Base-by-base conservation (phyloP, 331 rosid species). In the Rosa hybrid region DNA sequence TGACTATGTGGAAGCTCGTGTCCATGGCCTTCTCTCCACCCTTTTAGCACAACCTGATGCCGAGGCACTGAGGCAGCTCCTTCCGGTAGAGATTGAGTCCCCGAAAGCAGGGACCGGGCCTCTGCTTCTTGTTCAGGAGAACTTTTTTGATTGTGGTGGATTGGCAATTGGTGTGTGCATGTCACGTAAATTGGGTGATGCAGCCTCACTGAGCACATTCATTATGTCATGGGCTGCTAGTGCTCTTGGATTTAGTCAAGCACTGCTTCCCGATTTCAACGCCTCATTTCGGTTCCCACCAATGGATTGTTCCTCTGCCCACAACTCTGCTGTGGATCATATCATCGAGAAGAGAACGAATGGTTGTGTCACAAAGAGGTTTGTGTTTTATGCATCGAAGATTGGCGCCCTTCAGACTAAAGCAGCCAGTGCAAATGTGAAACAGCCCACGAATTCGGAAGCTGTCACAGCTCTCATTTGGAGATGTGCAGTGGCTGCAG, bases 151-250 rank as follows among this genome's bases (percentile, higher is more conserved):
- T 38, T 76, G 91, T n/a, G 86, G 91, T 9, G 91, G 89, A 42
- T 20, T 83, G 1, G 86, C 85, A 12, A 14, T 88, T 12, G 87
- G 81, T 44, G 20, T 88, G 0, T 21, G 71, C 50, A 42, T 88
- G 14, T 68, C 86, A 11, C 87, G 81, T 67, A 88, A 83, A 71
- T 8, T 85, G 14, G 78, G 54, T 69, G 91, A 88, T n/a, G 87
- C 80, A 11, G 34, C 69, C 9, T 81, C 89, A 0, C 2, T 81
- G 21, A 8, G 50, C 57, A 42, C 51, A 21, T 83, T 88, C 64
- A n/a, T 81, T 23, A 78, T 68, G 4, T 21, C 45, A 25, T 85
- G 88, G 88, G 74, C 87, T 2, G 74, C 83, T 7, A 17, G 18
- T 8, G 78, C 82, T 12, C 75, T 62, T 7, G 85, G 80, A 1